Base-by-base conservation (phyloP, 306 rosid species). In the Hippophae gyantsensis region DNA sequence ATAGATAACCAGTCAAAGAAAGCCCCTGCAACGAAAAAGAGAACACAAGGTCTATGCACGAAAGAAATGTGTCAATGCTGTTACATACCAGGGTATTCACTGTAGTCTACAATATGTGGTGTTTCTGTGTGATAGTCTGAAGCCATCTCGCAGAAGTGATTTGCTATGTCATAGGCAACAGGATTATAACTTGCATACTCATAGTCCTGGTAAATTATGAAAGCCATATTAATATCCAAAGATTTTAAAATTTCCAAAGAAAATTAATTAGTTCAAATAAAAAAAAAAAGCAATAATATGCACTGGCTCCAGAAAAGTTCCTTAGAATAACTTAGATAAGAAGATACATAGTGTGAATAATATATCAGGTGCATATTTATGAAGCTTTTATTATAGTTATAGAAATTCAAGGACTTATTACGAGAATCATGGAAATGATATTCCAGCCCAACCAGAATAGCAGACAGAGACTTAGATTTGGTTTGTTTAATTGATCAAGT, bases 121-220 rank as follows among this genome's bases (percentile, higher is more conserved):
- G 82, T 74, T 54, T 89, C 87, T 0, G 87, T 71, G 57, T 89
- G 97, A 74, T 89, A 89, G 57, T 89, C 81, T 0, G 95, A 86
- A n/a, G 82, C 80, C 95, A 89, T 89, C 74, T 89, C 97, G 44
- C 84, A 81, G 67, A 89, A 89, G 71, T 89, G 97, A 60, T 89
- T 89, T 70, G 97, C 92, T 52, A 89, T 81, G 77, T 89, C 97
- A 79, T 79, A 86, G 60, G 86, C 92, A 44, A 86, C 53, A 27
- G 95, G 79, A 68, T 89, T 89, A 51, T 89, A 89, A 73, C 87
- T 84, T 60, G 92, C 79, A 81, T 89, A 89, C 54, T 89, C 97
- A 64, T 89, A 89, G 65, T 89, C 97, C 97, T 89, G 72, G 48
- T 32, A 53, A 52, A 40, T 51, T 9, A 9, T n/a, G 6, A 18